These are phyloP conservation scores for Coniochaeta ligniaria DNA, from an alignment of 2,329 filamentous ascomycete genomes.

Conservation along the genomic window DNA sequence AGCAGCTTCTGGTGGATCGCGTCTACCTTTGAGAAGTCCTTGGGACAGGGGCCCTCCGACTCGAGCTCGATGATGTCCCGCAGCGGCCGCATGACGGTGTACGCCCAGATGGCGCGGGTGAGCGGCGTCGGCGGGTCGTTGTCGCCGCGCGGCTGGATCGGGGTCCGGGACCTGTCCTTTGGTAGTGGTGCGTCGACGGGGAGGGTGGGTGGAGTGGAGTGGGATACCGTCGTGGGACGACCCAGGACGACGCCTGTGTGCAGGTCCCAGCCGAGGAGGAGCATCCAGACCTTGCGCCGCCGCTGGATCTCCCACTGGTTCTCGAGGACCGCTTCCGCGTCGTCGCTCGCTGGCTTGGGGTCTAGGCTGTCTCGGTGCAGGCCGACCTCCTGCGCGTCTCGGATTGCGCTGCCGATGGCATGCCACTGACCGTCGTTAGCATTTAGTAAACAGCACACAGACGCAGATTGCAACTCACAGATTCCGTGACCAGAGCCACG, in stretches of 20 bases:
- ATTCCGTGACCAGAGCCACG: conserved; percentile 50
- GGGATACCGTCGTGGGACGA: conserved; percentile 48
- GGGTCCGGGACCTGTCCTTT: conserved; percentile 36
- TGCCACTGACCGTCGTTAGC: conserved; percentile 38
- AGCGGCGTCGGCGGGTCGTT: conserved; percentile 50
- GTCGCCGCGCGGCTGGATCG: conserved; percentile 38
- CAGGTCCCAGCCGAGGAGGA: conserved; percentile 46
- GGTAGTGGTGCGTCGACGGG: conserved; percentile 48
- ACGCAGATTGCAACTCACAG: conserved; percentile 26
- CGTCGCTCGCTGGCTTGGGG: conserved; percentile 37
- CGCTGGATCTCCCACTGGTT: conserved; percentile 53
- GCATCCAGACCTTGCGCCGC: conserved; percentile 48
- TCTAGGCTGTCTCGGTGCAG: conserved; percentile 48
- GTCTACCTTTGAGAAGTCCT: conserved; percentile 47
- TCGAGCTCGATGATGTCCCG: conserved; percentile 49
- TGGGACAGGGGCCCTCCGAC: conserved; percentile 46
- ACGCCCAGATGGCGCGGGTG: conserved; percentile 44
- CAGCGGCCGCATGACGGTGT: conserved; percentile 38
- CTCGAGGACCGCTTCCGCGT: conserved; percentile 41
- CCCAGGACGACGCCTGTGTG: conserved; percentile 47
- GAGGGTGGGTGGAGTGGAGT: conserved; percentile 36
- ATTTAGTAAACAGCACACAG: conserved; percentile 3
- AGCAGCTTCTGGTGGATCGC: conserved; percentile 43
- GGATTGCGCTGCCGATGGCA: conserved; percentile 46
- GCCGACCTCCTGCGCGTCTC: conserved; percentile 57